Base-by-base conservation (phyloP, 1,139 yeast genomes). In the Saccharomyces uvarum region DNA sequence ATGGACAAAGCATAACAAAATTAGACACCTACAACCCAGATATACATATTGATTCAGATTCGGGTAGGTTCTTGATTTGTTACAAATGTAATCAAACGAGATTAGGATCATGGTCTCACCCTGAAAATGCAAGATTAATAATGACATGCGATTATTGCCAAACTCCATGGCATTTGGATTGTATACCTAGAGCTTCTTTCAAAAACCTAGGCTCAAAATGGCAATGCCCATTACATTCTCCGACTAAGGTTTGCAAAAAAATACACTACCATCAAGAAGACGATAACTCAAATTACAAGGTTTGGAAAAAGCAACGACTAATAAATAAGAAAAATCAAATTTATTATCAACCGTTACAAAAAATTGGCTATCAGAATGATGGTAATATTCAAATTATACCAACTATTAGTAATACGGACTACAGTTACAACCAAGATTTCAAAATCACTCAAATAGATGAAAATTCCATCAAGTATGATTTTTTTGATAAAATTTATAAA, bases 141-240 rank as follows among this genome's bases (percentile, higher is more conserved):
- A 80, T 86, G 14, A 82, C 82, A 56, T 93, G 99, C 69, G 97
- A 91, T 66, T 86, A 84, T 64, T 93, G 99, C 70, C 77, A 86
- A 0, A 75, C 86, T n/a, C 80, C 84, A 13, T 93, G 97, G 96
- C 99, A 93, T 70, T 72, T 91, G 50, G 98, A 93, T 70, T 93
- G 99, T 70, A 71, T 93, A 8, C 96, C 97, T 1, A 72, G 88
- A 63, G 78, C 87, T 24, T 77, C 85, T 6, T 81, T 86, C n/a
- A 88, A 89, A 64, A 82, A 87, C 26, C 71, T 89, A 47, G 95
- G 96, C 1, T 77, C 80, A 47, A 88, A 88, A 66, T 93, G 99
- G 99, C 83, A 83, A 71, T 93, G 99, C 68, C 99, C 98, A 0
- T 83, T 88, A 63, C 99, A 93, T 70, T 80, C 83, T 13, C 59